A percentile compares a stretch with the other conserved stretches of the same genome.
Conservation (phyloP, 768 basidiomycete genomes). For the Calocybe gangraenosa region DNA sequence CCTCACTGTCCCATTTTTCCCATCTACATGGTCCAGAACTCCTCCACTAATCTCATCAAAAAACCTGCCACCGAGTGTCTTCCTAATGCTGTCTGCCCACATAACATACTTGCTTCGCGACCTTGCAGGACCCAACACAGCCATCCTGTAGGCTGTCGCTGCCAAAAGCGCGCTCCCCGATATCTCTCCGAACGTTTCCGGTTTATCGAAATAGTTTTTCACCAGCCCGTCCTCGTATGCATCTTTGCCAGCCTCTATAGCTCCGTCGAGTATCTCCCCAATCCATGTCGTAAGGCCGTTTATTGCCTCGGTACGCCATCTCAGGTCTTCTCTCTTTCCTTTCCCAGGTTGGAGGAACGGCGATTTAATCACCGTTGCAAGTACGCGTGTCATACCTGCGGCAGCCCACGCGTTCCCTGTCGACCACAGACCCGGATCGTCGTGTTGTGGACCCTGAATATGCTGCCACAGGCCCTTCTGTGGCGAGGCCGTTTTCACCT, state of each 20-base stretch:
- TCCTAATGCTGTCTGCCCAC: constrained; percentile 32
- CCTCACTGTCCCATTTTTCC: constrained; percentile 25
- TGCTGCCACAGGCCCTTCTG: constrained; percentile 19
- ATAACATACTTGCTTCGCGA: constrained; percentile 20
- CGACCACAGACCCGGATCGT: constrained; percentile 41
- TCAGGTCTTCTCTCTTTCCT: background rate
- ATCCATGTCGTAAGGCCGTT: constrained; percentile 17
- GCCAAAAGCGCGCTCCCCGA: constrained; percentile 20
- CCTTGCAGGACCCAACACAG: constrained; percentile 18
- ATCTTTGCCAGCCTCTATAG: constrained; percentile 11
- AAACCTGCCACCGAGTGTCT: constrained; percentile 20
- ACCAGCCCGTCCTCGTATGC: constrained; percentile 12
- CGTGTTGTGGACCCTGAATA: constrained; percentile 34
- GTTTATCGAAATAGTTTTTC: constrained; percentile 18
- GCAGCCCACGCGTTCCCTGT: constrained; percentile 73
- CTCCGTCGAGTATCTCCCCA: constrained; percentile 23
- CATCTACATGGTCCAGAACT: constrained; percentile 21
- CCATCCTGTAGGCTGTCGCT: constrained; percentile 27
- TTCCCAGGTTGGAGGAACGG: constrained; percentile 1
- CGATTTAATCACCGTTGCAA: constrained; percentile 43
- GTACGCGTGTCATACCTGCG: constrained; percentile 60
- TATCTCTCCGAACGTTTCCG: constrained; percentile 18
- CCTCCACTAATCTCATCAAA: constrained; percentile 7
- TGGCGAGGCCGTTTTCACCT: constrained; percentile 17
- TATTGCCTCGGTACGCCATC: constrained; percentile 15